Percentiles rank a stretch among this genome's conserved stretches.
Conservation (phyloP, 164 flowering plant genomes). For the Umbellularia californica region DNA sequence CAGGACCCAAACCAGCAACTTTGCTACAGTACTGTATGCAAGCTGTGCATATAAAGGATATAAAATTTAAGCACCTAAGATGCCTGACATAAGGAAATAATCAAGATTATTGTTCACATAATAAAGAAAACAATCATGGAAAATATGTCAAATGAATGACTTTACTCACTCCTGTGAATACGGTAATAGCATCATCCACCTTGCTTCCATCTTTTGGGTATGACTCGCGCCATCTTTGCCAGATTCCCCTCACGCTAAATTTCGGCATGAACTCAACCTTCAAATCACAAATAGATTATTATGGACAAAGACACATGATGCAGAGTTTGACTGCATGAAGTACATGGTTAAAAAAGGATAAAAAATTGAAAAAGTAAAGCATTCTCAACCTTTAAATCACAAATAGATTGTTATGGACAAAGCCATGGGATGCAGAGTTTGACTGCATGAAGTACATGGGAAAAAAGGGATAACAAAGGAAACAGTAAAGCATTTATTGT, state of each 20-base stretch:
- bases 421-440: constrained; percentile 2
- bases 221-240: constrained; percentile 99
- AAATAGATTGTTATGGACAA: constrained; percentile 12
- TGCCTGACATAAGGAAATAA: not conserved
- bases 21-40: too few relatives aligned
- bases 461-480: too few relatives aligned
- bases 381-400: constrained; percentile 64
- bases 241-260: constrained; percentile 95
- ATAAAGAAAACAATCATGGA: not conserved
- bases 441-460: not conserved
- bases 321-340: not conserved
- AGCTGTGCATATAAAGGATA: not conserved
- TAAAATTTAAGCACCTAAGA: not conserved
- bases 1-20: too few relatives aligned
- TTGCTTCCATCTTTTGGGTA: constrained; percentile 63
- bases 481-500: too few relatives aligned
- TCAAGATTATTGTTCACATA: not conserved
- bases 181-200: constrained; percentile 68
- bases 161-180: constrained; percentile 90
- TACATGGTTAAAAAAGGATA: too few relatives aligned
- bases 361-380: too few relatives aligned
- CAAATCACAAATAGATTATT: constrained; percentile 21
- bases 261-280: constrained; percentile 98
- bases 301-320: constrained; percentile 6
- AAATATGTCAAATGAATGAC: not conserved